These are phyloP conservation scores for Didymella pinodella DNA, from an alignment of 2,329 filamentous ascomycete genomes.

Conservation along the genomic window DNA sequence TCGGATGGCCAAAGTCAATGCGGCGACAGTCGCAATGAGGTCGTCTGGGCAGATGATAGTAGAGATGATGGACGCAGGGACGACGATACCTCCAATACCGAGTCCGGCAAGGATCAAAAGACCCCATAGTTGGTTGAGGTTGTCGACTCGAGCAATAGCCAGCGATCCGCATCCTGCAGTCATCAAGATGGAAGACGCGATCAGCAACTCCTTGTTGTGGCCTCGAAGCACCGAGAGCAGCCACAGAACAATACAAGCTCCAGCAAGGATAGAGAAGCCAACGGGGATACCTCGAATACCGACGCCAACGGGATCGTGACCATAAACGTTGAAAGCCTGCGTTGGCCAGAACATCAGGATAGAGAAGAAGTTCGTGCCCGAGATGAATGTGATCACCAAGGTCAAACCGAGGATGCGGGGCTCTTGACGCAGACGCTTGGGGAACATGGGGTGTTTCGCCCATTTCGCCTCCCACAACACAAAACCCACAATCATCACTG, in stretches of 20 bases:
- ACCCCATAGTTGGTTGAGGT: slow-evolving; percentile 63
- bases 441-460: slow-evolving; percentile 54
- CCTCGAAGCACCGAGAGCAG: slow-evolving; percentile 66
- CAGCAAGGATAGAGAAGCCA: slow-evolving; percentile 68
- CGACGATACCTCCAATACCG: slow-evolving; percentile 72
- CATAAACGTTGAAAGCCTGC: slow-evolving; percentile 45
- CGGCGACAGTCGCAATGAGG: slow-evolving; percentile 72
- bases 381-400: slow-evolving; percentile 45
- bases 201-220: slow-evolving; percentile 67
- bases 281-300: slow-evolving; percentile 70
- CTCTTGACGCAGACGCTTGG: slow-evolving; percentile 40
- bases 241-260: slow-evolving; percentile 67
- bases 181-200: slow-evolving; percentile 68
- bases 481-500: slow-evolving; percentile 55
- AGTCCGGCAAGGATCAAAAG: slow-evolving; percentile 67
- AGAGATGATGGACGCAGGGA: slow-evolving; percentile 71
- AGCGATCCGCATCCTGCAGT: slow-evolving; percentile 69
- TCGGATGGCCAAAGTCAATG: slow-evolving; percentile 71
- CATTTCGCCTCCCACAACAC: slow-evolving; percentile 56
- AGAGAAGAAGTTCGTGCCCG: slow-evolving; percentile 44
- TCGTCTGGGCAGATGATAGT: slow-evolving; percentile 75
- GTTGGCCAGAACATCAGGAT: slow-evolving; percentile 48
- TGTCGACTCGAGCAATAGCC: slow-evolving; percentile 60
- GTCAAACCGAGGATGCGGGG: slow-evolving; percentile 40
- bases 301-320: slow-evolving; percentile 68